These are phyloP conservation scores for Salicornia ramosissima DNA, from an alignment of 148 eudicot species.

Conservation along the genomic window DNA sequence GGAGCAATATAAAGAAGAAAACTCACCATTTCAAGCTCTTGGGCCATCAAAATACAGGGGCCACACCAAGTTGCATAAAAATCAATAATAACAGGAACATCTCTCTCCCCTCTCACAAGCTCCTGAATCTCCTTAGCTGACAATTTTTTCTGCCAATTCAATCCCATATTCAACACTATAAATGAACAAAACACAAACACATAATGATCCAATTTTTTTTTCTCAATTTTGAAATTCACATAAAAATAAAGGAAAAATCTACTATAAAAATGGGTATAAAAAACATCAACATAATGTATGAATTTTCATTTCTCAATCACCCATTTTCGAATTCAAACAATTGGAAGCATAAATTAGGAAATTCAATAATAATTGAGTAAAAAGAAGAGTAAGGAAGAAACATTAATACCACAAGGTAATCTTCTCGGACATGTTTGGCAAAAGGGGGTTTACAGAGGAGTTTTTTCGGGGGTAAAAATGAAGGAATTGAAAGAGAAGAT, in stretches of 20 bases:
- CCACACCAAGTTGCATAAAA: slow-evolving; percentile 99
- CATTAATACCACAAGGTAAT: slow-evolving; percentile 88
- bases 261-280: slow-evolving; percentile 1
- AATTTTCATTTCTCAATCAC: background rate
- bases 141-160: slow-evolving; percentile 61
- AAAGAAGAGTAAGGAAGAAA: background rate
- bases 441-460: slow-evolving; percentile 54
- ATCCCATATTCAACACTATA: background rate
- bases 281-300: background rate
- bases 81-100: slow-evolving; percentile 73
- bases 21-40: slow-evolving; percentile 88
- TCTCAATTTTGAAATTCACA: background rate
- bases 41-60: slow-evolving; percentile 97
- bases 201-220: background rate
- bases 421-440: slow-evolving; percentile 67
- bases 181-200: slow-evolving; percentile 2
- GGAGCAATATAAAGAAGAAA: background rate
- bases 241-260: too few relatives aligned
- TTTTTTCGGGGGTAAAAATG: slow-evolving; percentile 29
- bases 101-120: slow-evolving; percentile 86
- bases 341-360: background rate
- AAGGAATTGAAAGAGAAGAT: slow-evolving; percentile 31
- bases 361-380: background rate
- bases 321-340: too few relatives aligned
- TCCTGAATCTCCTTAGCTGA: slow-evolving; percentile 78